Base-by-base conservation (phyloP, 2,329 filamentous ascomycete genomes). In the Aotearoamyces nothofagi region DNA sequence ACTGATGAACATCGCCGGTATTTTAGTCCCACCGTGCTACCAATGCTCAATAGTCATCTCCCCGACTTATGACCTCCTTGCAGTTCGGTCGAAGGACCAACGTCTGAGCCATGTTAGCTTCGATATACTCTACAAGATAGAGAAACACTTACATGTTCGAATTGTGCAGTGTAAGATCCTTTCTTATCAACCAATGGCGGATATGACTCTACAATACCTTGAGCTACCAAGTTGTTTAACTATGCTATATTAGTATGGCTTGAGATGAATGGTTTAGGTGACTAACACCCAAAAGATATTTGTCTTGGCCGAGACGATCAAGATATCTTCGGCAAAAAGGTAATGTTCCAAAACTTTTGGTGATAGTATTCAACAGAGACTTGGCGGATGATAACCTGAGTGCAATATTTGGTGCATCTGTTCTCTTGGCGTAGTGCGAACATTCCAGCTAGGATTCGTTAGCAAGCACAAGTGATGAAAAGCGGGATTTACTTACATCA, bases 321-420 rank as follows among this genome's bases (percentile, higher is more conserved):
- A 96, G 63, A 51, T 93, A 94, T 41, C 86, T 73, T 38, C 86
- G 68, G 54, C 83, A 93, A 55, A 84, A 96, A 2, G 84, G 84
- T 42, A 96, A 57, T 2, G 84, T 93, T 40, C 83, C 82, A 52
- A 94, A 96, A 57, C 93, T 93, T 66, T 92, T 92, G 58, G 82
- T 90, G 54, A 96, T 94, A 17, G 83, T 77, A 45, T 69, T 90
- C 41, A 93, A 63, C 32, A 96, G 62, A 32, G 74, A 78, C 61
- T 86, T 90, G 34, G 86, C 86, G 25, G 82, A 92, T 24, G 76
- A 71, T 27, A 92, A 60, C 28, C 80, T 70, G 34, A 93, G 60
- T 33, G 80, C 70, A 5, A 81, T 74, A 47, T 83, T 81, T 27
- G 76, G 69, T 4, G 75, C 76, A 51, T 92, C 78, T 17, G 60